Conservation (phyloP, 192 early-diverging fungal species). For the Coemansia sp. region DNA sequence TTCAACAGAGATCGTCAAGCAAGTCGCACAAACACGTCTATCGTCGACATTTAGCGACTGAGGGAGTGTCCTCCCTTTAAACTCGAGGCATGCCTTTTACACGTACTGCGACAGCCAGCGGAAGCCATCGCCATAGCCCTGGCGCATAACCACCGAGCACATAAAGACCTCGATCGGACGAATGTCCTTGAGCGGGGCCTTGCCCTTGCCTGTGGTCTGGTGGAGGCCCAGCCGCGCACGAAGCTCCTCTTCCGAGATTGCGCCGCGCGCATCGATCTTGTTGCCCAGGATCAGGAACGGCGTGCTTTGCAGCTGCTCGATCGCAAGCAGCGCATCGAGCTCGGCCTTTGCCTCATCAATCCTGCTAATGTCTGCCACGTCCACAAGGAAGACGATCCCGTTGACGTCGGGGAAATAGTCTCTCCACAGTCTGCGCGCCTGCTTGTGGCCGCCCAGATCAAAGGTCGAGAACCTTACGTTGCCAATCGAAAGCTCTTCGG, state of each 20-base stretch:
- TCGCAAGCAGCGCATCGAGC: slow-evolving; percentile 88
- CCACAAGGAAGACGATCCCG: slow-evolving; percentile 98
- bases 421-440: slow-evolving; percentile 97
- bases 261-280: slow-evolving; percentile 95
- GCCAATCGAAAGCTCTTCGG: slow-evolving; percentile 96
- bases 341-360: slow-evolving; percentile 91
- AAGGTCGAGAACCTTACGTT: slow-evolving; percentile 97
- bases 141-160: slow-evolving; percentile 98
- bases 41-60: not conserved
- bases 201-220: slow-evolving; percentile 99
- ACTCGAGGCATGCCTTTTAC: slow-evolving; percentile 36
- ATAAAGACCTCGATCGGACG: slow-evolving; percentile 99
- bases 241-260: slow-evolving; percentile 91
- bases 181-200: slow-evolving; percentile 88
- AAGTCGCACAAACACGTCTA: no score
- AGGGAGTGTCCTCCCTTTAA: no score
- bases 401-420: slow-evolving; percentile 99
- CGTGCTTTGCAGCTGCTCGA: slow-evolving; percentile 88
- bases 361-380: slow-evolving; percentile 81
- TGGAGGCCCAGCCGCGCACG: slow-evolving; percentile 84
- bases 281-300: slow-evolving; percentile 98
- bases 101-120: slow-evolving; percentile 88
- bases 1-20: no score
- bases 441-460: slow-evolving; percentile 96
- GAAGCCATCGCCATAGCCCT: slow-evolving; percentile 98